phyloP scores from a whole-genome alignment of 805 yeast species.

The Pichia manshurica region DNA sequence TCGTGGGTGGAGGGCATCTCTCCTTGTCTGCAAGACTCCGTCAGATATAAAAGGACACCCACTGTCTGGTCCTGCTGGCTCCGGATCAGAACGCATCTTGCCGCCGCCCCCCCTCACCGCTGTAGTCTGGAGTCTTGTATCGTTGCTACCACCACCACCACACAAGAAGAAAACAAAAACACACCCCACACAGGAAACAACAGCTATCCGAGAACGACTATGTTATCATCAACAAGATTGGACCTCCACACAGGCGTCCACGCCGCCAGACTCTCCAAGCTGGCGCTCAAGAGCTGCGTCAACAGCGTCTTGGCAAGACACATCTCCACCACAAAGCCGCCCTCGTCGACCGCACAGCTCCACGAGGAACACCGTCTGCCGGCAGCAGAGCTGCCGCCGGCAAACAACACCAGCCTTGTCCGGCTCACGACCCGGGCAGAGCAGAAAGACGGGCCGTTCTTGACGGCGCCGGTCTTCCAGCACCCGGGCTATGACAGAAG shows the following conservation, averaged over 20 bases:
- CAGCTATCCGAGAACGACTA: background rate
- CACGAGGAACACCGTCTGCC: background rate
- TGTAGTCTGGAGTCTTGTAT: too few relatives aligned
- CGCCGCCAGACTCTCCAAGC: background rate
- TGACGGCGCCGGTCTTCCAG: constrained; percentile 33
- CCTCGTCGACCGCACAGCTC: background rate
- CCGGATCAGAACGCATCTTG: too few relatives aligned
- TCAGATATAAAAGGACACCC: too few relatives aligned
- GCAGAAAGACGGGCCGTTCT: constrained; percentile 14
- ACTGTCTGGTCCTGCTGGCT: too few relatives aligned
- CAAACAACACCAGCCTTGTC: constrained; percentile 15
- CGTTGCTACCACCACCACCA: too few relatives aligned
- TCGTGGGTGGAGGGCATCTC: too few relatives aligned
- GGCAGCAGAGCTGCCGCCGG: constrained; percentile 6
- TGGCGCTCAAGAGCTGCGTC: background rate
- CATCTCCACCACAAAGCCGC: background rate
- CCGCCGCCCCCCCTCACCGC: too few relatives aligned
- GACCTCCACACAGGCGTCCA: background rate
- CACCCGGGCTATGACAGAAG: constrained; percentile 37
- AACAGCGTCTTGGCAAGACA: background rate
- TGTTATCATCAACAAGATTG: background rate
- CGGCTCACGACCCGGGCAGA: constrained; percentile 12
- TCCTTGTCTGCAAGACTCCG: too few relatives aligned
- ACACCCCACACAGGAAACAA: too few relatives aligned
- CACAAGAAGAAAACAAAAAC: background rate